A percentile compares a stretch with the other conserved stretches of the same genome.
Evolutionary conservation across 23 red algal genomes (phyloP).

Genomic region (Gracilaria vermiculophylla): DNA sequence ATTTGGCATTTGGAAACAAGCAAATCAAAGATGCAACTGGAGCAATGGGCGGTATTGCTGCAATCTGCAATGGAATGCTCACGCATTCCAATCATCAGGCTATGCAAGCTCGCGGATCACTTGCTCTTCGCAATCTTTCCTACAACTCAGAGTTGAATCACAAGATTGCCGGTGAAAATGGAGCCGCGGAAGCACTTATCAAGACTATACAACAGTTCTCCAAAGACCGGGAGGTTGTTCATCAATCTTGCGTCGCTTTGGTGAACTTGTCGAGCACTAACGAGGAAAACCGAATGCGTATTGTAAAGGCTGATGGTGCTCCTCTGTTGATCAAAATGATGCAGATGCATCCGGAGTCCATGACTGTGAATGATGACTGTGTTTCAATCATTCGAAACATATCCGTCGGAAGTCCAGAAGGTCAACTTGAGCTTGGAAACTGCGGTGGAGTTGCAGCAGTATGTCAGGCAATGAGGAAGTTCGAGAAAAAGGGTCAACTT

Average conservation of each 20-base stretch:
- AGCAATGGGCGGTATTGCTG: conserved; percentile 47
- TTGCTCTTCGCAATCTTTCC: conserved; percentile 69
- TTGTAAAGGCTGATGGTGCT: conserved; percentile 39
- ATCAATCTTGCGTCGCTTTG: conserved; percentile 75
- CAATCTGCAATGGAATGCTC: conserved; percentile 61
- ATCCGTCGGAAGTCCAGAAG: conserved; percentile 34
- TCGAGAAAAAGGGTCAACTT: conserved; percentile 31
- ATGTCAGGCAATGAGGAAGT: conserved; percentile 46
- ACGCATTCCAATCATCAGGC: conserved; percentile 49
- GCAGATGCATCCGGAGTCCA: conserved; percentile 36
- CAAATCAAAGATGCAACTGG: conserved; percentile 63
- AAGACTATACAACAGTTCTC: conserved; percentile 19
- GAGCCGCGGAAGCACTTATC: conserved; percentile 37
- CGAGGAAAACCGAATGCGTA: conserved; percentile 47
- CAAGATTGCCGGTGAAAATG: conserved; percentile 36
- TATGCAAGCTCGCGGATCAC: conserved; percentile 62
- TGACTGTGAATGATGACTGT: conserved; percentile 65
- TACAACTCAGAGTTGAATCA: conserved; percentile 59
- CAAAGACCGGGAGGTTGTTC: conserved; percentile 68
- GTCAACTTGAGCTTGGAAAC: conserved; percentile 34
- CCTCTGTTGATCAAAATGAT: conserved; percentile 44
- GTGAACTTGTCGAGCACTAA: conserved; percentile 69
- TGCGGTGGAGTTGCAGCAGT: conserved; percentile 52
- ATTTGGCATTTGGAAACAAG: conserved; percentile 60
- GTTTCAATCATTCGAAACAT: conserved; percentile 70